Evolutionary conservation across 1,139 yeast species (phyloP).

Genomic region (Nakaseomyces uthaithaninus): DNA sequence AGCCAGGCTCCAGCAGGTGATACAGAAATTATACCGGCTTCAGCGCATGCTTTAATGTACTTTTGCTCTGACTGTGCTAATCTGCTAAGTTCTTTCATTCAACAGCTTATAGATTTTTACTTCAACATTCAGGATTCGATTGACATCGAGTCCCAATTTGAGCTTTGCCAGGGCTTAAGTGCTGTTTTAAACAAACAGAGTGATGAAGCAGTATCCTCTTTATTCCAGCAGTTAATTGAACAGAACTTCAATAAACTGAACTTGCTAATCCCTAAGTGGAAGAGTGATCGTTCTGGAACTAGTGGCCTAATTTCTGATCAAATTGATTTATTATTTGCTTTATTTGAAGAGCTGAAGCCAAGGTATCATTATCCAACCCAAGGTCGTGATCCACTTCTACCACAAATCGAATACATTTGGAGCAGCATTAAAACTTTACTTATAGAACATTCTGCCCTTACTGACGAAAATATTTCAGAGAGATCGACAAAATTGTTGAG

Average conservation of each 20-base stretch:
- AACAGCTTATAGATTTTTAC: conserved; percentile 70
- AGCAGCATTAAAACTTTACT: conserved; percentile 18
- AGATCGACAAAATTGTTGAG: conserved; percentile 62
- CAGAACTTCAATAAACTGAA: conserved; percentile 53
- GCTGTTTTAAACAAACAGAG: conserved; percentile 64
- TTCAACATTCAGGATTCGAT: conserved; percentile 48
- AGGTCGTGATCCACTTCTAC: conserved; percentile 28
- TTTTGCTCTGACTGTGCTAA: conserved; percentile 87
- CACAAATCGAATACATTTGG: conserved; percentile 27
- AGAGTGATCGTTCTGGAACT: conserved; percentile 28
- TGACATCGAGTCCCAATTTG: conserved; percentile 65
- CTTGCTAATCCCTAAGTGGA: conserved; percentile 24
- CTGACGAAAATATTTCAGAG: conserved; percentile 42
- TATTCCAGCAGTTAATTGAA: conserved; percentile 53
- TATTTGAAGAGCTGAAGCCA: conserved; percentile 53
- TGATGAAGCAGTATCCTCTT: conserved; percentile 36
- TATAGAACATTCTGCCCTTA: conserved; percentile 21
- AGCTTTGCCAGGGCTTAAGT: conserved; percentile 84
- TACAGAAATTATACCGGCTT: conserved; percentile 61
- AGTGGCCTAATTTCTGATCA: conserved; percentile 58
- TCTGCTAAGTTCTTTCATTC: conserved; percentile 58
- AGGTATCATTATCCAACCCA: conserved; percentile 30
- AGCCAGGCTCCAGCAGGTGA: conserved; percentile 30
- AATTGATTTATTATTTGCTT: conserved; percentile 66
- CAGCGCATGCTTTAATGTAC: conserved; percentile 89